Conservation (phyloP, 2,329 filamentous ascomycete species). For the Cercospora brassicicola region DNA sequence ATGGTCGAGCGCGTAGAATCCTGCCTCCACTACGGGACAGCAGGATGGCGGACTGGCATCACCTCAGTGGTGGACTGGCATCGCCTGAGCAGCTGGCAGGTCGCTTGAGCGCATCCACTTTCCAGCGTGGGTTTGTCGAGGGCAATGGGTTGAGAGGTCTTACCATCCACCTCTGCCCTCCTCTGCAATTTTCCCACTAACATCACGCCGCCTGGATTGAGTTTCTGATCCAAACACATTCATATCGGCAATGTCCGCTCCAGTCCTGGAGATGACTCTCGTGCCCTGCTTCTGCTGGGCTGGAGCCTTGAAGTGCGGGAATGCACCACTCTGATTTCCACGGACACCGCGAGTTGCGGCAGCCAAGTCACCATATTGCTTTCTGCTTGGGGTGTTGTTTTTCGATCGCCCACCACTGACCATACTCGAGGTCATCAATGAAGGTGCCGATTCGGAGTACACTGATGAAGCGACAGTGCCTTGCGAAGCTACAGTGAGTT, state of each 20-base stretch:
- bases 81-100: slow-evolving; percentile 11
- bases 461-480: slow-evolving; percentile 35
- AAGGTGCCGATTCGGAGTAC: slow-evolving; percentile 39
- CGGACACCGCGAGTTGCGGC: slow-evolving; percentile 45
- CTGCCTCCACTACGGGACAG: slow-evolving; percentile 9
- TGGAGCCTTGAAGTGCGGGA: slow-evolving; percentile 20
- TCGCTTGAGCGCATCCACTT: slow-evolving; percentile 2
- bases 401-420: slow-evolving; percentile 9
- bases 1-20: slow-evolving; percentile 5
- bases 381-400: slow-evolving; percentile 42
- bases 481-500: slow-evolving; percentile 34
- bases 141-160: slow-evolving; percentile 9
- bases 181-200: slow-evolving; percentile 72
- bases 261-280: slow-evolving; percentile 50
- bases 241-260: slow-evolving; percentile 48
- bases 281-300: slow-evolving; percentile 24
- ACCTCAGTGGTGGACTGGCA: slow-evolving; percentile 17
- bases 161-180: slow-evolving; percentile 58
- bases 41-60: slow-evolving; percentile 16
- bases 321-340: slow-evolving; percentile 18
- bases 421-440: slow-evolving; percentile 23
- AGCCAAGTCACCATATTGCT: slow-evolving; percentile 51
- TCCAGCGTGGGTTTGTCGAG: slow-evolving; percentile 3
- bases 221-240: slow-evolving; percentile 33
- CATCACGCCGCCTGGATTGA: slow-evolving; percentile 55